These are phyloP conservation scores for Castanea crenata DNA, from an alignment of 306 rosid genomes.

Conservation along the genomic window DNA sequence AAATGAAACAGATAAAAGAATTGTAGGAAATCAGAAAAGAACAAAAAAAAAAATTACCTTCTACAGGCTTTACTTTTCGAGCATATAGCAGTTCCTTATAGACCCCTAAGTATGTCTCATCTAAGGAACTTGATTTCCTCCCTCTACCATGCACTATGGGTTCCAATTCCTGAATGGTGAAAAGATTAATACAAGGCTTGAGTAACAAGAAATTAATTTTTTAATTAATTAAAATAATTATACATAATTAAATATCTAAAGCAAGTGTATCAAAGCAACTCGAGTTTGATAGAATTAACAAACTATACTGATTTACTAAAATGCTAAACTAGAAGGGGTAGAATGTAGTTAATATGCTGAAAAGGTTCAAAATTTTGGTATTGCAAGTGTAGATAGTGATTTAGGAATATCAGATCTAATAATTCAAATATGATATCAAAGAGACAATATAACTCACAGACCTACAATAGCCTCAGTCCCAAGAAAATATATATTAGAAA, in stretches of 20 bases:
- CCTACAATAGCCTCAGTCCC: background rate
- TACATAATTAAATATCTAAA: background rate
- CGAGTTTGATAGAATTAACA: background rate
- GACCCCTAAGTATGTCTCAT: conserved; percentile 81
- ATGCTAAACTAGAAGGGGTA: background rate
- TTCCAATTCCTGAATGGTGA: conserved; percentile 68
- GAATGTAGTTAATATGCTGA: background rate
- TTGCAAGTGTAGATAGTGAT: background rate
- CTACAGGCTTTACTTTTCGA: conserved; percentile 84
- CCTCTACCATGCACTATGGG: conserved; percentile 95
- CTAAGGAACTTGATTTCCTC: conserved; percentile 61
- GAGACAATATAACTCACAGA: background rate
- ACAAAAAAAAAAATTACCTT: conserved; percentile 47
- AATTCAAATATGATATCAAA: background rate
- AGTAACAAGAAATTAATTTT: background rate
- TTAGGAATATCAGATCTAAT: background rate
- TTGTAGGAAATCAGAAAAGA: conserved; percentile 2
- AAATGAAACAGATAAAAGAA: background rate
- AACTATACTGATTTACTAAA: background rate
- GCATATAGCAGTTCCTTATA: conserved; percentile 79
- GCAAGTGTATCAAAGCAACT: background rate
- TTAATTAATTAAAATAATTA: too few relatives aligned
- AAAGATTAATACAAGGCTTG: conserved; percentile 4
- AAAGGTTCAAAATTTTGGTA: background rate
- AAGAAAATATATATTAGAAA: too few relatives aligned